These are phyloP conservation scores for Saccharomycopsis schoenii DNA, from an alignment of 805 yeast genomes.

Conservation along the genomic window DNA sequence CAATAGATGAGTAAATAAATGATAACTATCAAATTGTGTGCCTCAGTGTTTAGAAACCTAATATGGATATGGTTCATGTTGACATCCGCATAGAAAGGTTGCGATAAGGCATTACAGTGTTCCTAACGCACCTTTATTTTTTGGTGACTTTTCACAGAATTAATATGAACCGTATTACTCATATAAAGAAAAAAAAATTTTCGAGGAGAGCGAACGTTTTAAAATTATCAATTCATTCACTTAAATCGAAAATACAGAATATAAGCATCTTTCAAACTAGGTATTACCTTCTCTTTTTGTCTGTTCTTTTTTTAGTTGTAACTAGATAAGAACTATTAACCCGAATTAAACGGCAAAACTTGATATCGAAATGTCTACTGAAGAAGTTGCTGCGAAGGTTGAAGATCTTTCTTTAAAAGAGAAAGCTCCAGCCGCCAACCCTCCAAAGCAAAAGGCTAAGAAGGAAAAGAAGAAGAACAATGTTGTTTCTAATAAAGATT, in stretches of 20 bases:
- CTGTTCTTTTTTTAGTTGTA: neutral
- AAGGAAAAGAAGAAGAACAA: slow-evolving; percentile 30
- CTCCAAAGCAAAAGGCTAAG: slow-evolving; percentile 27
- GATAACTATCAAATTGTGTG: neutral
- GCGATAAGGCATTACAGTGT: neutral
- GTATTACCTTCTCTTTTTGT: neutral
- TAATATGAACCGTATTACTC: too few relatives aligned
- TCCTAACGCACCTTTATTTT: neutral
- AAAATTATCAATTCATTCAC: too few relatives aligned
- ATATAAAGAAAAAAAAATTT: too few relatives aligned
- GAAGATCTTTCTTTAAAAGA: slow-evolving; percentile 23
- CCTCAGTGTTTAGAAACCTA: neutral
- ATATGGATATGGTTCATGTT: neutral
- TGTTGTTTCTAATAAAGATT: slow-evolving; percentile 31
- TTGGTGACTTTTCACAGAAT: too few relatives aligned
- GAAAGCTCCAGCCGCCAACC: neutral
- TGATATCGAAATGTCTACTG: slow-evolving; percentile 22
- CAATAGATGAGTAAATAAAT: neutral
- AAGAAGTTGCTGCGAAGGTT: slow-evolving; percentile 40
- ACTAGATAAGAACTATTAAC: neutral
- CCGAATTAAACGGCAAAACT: neutral
- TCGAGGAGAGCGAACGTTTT: neutral
- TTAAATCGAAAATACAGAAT: too few relatives aligned
- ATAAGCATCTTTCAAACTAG: too few relatives aligned
- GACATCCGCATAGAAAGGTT: neutral